These are phyloP conservation scores for Knoxdaviesia capensis DNA, from an alignment of 2,329 filamentous ascomycete genomes.

Conservation along the genomic window DNA sequence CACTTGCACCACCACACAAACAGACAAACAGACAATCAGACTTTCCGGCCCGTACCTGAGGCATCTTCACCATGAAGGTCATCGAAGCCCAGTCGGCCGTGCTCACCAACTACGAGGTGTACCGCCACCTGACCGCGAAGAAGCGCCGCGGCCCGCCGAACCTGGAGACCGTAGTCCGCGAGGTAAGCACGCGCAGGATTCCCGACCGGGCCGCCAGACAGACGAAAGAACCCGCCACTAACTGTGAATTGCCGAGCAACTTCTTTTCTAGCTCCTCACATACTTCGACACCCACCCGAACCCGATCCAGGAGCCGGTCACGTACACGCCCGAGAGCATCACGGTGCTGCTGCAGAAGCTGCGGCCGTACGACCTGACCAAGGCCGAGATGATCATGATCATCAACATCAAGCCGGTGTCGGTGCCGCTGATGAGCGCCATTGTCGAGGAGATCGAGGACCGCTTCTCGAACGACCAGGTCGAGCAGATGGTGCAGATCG, in stretches of 20 bases:
- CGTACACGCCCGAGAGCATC: constrained; percentile 33
- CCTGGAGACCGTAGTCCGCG: constrained; percentile 39
- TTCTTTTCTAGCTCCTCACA: constrained; percentile 28
- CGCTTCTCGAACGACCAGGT: constrained; percentile 40
- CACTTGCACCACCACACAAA: too few species aligned
- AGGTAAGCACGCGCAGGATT: constrained; percentile 24
- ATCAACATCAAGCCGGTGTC: constrained; percentile 42
- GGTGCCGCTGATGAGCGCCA: constrained; percentile 35
- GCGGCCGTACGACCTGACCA: constrained; percentile 37
- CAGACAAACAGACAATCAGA: too few species aligned
- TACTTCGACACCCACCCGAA: constrained; percentile 35
- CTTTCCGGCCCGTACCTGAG: too few species aligned
- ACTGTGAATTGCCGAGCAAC: constrained; percentile 1
- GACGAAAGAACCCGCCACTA: neutral
- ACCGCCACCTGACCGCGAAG: constrained; percentile 37
- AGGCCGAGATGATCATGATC: constrained; percentile 49
- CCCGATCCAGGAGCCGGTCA: constrained; percentile 31
- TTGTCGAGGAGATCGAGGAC: constrained; percentile 44
- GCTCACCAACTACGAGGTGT: constrained; percentile 56
- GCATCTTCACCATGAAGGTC: constrained; percentile 36
- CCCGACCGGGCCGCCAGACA: neutral
- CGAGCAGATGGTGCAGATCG: constrained; percentile 32
- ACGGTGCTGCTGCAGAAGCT: constrained; percentile 31
- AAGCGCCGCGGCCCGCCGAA: constrained; percentile 34
- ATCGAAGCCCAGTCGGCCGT: constrained; percentile 49